Conservation (phyloP, 768 basidiomycete species). For the Tephrocybe sp. region DNA sequence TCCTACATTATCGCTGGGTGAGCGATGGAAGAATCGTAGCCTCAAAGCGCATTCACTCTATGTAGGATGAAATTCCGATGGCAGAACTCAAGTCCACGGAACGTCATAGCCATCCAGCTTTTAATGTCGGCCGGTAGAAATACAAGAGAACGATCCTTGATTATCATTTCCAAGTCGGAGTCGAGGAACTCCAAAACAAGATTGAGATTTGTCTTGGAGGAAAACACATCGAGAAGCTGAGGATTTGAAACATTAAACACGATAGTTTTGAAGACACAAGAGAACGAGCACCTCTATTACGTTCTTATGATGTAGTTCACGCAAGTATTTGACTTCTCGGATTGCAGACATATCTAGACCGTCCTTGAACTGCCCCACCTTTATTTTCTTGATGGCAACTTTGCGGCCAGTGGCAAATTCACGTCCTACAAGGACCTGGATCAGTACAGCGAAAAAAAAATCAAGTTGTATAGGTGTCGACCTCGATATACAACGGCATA, state of each 20-base stretch:
- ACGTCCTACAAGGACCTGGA: conserved; percentile 48
- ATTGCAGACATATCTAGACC: conserved; percentile 99
- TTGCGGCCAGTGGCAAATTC: conserved; percentile 75
- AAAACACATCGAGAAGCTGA: conserved; percentile 95
- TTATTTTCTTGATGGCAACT: conserved; percentile 98
- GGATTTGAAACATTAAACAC: not conserved
- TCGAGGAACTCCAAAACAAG: conserved; percentile 96
- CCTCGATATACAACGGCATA: conserved; percentile 97
- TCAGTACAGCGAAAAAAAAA: not conserved
- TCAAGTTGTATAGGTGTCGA: conserved; percentile 25
- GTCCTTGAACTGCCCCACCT: conserved; percentile 95
- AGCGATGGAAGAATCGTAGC: conserved; percentile 1
- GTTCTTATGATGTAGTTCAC: conserved; percentile 92
- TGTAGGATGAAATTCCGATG: conserved; percentile 94
- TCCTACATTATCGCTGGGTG: conserved; percentile 53
- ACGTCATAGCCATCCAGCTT: conserved; percentile 98
- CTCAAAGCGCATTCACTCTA: conserved; percentile 52
- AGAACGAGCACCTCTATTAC: conserved; percentile 75
- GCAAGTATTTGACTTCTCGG: conserved; percentile 95
- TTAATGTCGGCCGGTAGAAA: conserved; percentile 97
- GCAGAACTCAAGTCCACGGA: conserved; percentile 97
- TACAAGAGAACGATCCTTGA: conserved; percentile 89
- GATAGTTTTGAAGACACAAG: not conserved
- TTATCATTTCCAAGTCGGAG: conserved; percentile 95
- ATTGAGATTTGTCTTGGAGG: conserved; percentile 94